Evolutionary conservation across 176 grass and related monocot genomes (phyloP).

Genomic region (Neostapfia colusana): DNA sequence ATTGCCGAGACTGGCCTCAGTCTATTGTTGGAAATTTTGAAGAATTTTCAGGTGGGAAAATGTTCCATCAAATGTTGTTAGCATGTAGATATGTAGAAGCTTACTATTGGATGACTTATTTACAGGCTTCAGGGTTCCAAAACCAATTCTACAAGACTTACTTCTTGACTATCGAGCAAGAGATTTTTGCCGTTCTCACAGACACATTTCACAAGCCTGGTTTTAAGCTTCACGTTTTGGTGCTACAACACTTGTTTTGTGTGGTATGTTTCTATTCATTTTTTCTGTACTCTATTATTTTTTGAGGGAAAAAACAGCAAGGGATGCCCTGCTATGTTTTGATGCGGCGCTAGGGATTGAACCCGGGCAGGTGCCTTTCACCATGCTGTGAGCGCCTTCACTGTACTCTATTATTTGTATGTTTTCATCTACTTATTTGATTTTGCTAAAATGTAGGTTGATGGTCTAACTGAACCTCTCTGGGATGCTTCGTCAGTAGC

Average conservation of each 20-base stretch:
- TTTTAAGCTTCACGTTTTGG: slow-evolving; percentile 97
- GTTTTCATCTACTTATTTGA: slow-evolving; percentile 17
- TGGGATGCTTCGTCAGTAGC: slow-evolving; percentile 79
- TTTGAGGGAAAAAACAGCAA: too few relatives aligned
- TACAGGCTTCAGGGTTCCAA: slow-evolving; percentile 84
- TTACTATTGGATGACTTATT: slow-evolving; percentile 23
- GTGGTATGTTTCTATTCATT: slow-evolving; percentile 53
- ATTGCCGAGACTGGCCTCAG: slow-evolving; percentile 99
- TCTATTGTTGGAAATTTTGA: slow-evolving; percentile 88
- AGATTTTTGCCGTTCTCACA: slow-evolving; percentile 96
- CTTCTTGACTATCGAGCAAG: slow-evolving; percentile 93
- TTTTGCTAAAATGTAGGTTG: slow-evolving; percentile 64
- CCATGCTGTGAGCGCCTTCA: too few relatives aligned
- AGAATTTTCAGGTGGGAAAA: slow-evolving; percentile 82
- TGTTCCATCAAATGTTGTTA: background rate
- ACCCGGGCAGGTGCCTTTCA: too few relatives aligned
- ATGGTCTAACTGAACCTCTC: slow-evolving; percentile 81
- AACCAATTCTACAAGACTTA: slow-evolving; percentile 99
- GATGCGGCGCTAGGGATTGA: too few relatives aligned
- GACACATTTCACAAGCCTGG: slow-evolving; percentile 99
- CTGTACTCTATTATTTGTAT: background rate
- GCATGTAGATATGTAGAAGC: slow-evolving; percentile 1
- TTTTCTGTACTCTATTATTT: background rate
- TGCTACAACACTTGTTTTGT: slow-evolving; percentile 94
- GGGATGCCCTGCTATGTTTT: too few relatives aligned